phyloP scores from a whole-genome alignment of 1,284 basidiomycete genomes.

The Neolentinus lepideus region DNA sequence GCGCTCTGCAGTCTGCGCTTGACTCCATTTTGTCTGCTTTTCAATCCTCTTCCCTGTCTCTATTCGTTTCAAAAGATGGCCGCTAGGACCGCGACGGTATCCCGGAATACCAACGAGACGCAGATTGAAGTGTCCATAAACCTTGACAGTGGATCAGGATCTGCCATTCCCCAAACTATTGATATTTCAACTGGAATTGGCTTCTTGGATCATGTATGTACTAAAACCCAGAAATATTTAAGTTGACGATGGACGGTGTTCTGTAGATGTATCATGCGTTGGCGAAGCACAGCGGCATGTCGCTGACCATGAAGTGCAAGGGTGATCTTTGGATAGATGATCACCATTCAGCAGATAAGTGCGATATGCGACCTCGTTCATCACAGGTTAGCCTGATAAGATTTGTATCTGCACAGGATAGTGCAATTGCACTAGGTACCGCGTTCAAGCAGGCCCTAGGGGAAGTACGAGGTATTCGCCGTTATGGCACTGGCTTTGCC shows the following conservation, averaged over 20 bases:
- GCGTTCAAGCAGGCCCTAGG: conserved; percentile 97
- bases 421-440: conserved; percentile 86
- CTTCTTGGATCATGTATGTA: conserved; percentile 91
- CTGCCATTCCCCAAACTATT: conserved; percentile 65
- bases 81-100: conserved; percentile 64
- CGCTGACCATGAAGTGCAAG: conserved; percentile 83
- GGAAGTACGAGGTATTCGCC: conserved; percentile 89
- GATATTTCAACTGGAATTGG: conserved; percentile 93
- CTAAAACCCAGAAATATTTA: background rate
- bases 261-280: conserved; percentile 90
- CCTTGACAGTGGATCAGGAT: conserved; percentile 76
- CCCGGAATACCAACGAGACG: conserved; percentile 91
- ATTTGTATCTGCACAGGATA: conserved; percentile 64
- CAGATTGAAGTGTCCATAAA: conserved; percentile 78
- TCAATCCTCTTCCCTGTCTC: conserved; percentile 7
- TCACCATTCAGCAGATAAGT: conserved; percentile 96
- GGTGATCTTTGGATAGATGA: conserved; percentile 99
- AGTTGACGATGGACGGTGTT: conserved; percentile 1
- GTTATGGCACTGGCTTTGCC: conserved; percentile 96
- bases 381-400: background rate
- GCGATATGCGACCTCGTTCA: conserved; percentile 4
- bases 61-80: conserved; percentile 25
- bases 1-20: background rate
- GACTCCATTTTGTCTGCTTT: background rate
- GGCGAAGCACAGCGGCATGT: conserved; percentile 92